Evolutionary conservation across 1,284 basidiomycete species (phyloP).

Genomic region (Ceratobasidium sp.): DNA sequence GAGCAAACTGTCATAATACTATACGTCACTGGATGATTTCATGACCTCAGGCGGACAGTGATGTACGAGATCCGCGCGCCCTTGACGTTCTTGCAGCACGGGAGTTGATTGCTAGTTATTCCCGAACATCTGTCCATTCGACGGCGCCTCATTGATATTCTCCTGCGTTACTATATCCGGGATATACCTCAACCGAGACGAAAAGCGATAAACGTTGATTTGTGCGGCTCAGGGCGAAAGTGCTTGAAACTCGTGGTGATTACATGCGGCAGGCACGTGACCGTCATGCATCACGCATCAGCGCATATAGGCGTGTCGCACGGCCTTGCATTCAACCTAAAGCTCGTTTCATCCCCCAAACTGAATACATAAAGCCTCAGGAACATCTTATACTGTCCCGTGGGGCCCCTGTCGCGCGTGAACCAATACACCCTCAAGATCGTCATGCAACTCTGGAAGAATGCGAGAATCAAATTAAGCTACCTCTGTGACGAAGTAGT

Average conservation of each 20-base stretch:
- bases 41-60: constrained; percentile 3
- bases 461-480: too few species aligned
- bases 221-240: neutral
- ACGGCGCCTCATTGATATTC: neutral
- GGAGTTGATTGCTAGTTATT: neutral
- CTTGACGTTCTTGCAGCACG: neutral
- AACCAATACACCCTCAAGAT: too few species aligned
- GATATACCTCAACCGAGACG: neutral
- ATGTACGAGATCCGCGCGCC: neutral
- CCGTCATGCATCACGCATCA: neutral
- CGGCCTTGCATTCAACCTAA: too few species aligned
- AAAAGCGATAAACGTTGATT: neutral
- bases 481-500: too few species aligned
- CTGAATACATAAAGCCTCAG: neutral
- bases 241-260: constrained; percentile 11
- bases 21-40: neutral
- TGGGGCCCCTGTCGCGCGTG: too few species aligned
- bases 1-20: neutral
- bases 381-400: too few species aligned
- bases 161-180: neutral
- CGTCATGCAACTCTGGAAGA: too few species aligned
- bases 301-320: too few species aligned
- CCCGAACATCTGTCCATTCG: neutral
- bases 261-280: constrained; percentile 1
- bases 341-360: neutral